phyloP scores from a whole-genome alignment of 257 asterid genomes.

The Solanum chiquidenum region DNA sequence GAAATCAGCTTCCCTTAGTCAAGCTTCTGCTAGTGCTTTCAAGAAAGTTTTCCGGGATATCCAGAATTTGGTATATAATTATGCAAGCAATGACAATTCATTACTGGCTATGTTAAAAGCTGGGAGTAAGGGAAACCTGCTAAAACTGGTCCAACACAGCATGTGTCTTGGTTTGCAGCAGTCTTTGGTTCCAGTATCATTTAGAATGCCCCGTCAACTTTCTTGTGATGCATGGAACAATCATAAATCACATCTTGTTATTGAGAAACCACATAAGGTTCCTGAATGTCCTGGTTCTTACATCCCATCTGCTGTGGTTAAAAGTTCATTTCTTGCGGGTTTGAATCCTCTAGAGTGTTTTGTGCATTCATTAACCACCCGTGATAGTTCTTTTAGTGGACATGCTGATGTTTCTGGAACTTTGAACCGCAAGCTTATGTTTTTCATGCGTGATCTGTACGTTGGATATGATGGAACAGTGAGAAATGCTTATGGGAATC shows the following conservation, averaged over 20 bases:
- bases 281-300: conserved; percentile 20
- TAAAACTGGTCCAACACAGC: conserved; percentile 80
- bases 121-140: conserved; percentile 92
- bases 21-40: conserved; percentile 61
- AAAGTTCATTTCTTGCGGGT: conserved; percentile 61
- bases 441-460: conserved; percentile 76
- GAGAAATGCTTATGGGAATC: conserved; percentile 70
- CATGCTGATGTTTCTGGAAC: conserved; percentile 93
- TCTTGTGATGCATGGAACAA: conserved; percentile 79
- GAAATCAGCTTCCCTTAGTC: conserved; percentile 47
- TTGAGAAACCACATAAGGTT: conserved; percentile 10
- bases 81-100: conserved; percentile 45
- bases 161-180: conserved; percentile 93
- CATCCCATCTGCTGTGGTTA: conserved; percentile 60
- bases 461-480: conserved; percentile 86
- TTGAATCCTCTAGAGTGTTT: conserved; percentile 75
- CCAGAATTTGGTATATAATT: conserved; percentile 60
- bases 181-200: conserved; percentile 58
- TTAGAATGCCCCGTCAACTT: conserved; percentile 50
- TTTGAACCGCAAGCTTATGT: conserved; percentile 56
- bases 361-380: conserved; percentile 66
- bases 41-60: conserved; percentile 53
- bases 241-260: conserved; percentile 25
- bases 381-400: conserved; percentile 92
- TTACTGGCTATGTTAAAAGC: conserved; percentile 76